Percentiles rank a stretch among this genome's conserved stretches.
These are phyloP conservation scores for Gracilaria gracilis DNA, from an alignment of 23 red algal species.

Conservation along the genomic window DNA sequence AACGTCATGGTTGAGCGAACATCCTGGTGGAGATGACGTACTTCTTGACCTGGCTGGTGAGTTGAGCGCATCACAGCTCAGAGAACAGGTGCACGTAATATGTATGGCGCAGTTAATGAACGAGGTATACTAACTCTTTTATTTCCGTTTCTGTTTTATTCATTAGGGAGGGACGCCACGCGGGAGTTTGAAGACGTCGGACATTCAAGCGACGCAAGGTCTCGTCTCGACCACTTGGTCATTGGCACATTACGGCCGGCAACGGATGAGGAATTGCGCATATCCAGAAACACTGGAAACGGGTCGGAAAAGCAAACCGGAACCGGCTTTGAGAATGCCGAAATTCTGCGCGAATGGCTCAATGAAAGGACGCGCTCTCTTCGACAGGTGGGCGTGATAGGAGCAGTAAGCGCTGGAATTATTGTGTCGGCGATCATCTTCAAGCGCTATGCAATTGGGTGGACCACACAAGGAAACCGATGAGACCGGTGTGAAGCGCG, in stretches of 20 bases:
- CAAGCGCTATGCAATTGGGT: slow-evolving; percentile 36
- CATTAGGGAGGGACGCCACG: slow-evolving; percentile 83
- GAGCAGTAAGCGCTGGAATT: slow-evolving; percentile 6
- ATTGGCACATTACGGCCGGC: slow-evolving; percentile 75
- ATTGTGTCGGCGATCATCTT: slow-evolving; percentile 32
- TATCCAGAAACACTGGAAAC: slow-evolving; percentile 6
- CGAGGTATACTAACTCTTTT: background rate
- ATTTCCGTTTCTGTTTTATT: background rate
- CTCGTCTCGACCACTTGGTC: slow-evolving; percentile 75
- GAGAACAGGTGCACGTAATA: background rate
- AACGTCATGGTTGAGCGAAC: slow-evolving; percentile 86
- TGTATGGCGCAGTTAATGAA: background rate
- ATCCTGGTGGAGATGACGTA: slow-evolving; percentile 96
- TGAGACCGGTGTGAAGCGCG: background rate
- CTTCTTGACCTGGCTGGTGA: slow-evolving; percentile 90
- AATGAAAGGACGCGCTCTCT: slow-evolving; percentile 10
- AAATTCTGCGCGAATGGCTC: slow-evolving; percentile 23
- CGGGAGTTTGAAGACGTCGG: slow-evolving; percentile 99
- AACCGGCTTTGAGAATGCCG: background rate
- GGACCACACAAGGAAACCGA: slow-evolving; percentile 29
- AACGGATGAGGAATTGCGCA: slow-evolving; percentile 71
- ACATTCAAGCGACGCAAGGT: slow-evolving; percentile 91
- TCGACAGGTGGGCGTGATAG: slow-evolving; percentile 1
- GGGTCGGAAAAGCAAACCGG: background rate
- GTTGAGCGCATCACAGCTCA: background rate